Percentiles rank a stretch among this genome's conserved stretches.
These are phyloP conservation scores for Phytophthora ohioensis DNA, from an alignment of 352 stramenopile genomes.

Conservation along the genomic window DNA sequence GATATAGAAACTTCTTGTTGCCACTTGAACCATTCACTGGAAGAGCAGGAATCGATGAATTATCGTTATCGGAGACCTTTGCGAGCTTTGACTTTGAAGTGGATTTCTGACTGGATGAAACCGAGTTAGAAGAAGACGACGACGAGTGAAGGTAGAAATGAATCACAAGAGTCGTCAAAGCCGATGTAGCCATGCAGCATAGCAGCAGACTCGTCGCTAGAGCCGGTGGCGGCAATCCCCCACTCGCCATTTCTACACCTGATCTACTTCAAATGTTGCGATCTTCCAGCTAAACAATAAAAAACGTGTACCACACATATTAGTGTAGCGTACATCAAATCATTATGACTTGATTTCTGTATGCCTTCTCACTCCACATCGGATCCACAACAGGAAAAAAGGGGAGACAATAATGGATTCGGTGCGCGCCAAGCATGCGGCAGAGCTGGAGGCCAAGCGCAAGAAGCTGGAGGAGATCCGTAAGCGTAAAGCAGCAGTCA, in stretches of 20 bases:
- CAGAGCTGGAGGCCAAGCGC: conserved; percentile 88
- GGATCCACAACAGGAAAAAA: conserved; percentile 6
- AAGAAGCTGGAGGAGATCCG: conserved; percentile 93
- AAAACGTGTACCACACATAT: neutral
- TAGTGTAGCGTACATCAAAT: neutral
- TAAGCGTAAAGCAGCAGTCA: conserved; percentile 78
- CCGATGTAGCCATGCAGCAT: conserved; percentile 49
- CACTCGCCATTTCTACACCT: neutral
- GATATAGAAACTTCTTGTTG: conserved; percentile 34
- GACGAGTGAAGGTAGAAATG: conserved; percentile 47
- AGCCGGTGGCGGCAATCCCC: conserved; percentile 6
- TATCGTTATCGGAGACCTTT: conserved; percentile 1
- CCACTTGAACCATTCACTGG: neutral
- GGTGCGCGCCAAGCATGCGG: conserved; percentile 84
- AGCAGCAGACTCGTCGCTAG: conserved; percentile 50
- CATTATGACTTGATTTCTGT: conserved; percentile 11
- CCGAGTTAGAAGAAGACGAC: neutral
- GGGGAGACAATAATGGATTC: conserved; percentile 56
- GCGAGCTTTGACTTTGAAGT: neutral
- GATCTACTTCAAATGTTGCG: conserved; percentile 5
- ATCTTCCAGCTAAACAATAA: conserved; percentile 6
- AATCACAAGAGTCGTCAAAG: conserved; percentile 47
- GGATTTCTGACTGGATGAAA: neutral
- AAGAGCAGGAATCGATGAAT: conserved; percentile 3
- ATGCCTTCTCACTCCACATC: neutral